Percentiles rank a stretch among this genome's conserved stretches.
These are phyloP conservation scores for Penicillium sp. DNA, from an alignment of 2,329 filamentous ascomycete genomes.

Conservation along the genomic window DNA sequence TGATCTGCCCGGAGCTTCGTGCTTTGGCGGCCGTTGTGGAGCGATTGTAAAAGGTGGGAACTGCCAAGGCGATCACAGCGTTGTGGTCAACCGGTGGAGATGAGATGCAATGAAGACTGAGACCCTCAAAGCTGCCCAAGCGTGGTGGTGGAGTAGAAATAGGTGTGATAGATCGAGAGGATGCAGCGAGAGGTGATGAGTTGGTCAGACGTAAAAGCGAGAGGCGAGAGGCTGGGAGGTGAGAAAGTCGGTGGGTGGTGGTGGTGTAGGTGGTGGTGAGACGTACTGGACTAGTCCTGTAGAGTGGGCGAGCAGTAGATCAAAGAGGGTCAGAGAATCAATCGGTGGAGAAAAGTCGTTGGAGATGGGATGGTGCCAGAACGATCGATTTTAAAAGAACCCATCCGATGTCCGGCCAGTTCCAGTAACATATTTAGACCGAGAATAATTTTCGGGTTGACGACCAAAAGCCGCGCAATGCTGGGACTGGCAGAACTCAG, in stretches of 20 bases:
- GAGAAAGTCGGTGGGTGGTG: constrained; percentile 4
- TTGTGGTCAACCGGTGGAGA: neutral
- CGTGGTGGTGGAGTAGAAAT: neutral
- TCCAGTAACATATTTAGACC: neutral
- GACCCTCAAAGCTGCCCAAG: neutral
- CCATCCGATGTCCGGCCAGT: too few relatives aligned
- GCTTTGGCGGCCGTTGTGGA: constrained; percentile 26
- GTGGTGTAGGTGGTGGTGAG: neutral
- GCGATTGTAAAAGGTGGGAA: constrained; percentile 23
- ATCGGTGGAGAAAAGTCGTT: constrained; percentile 18
- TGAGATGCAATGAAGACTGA: neutral
- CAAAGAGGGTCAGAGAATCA: constrained; percentile 6
- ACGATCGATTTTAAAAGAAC: constrained; percentile 8
- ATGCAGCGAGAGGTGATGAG: neutral
- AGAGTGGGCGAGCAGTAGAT: too few relatives aligned
- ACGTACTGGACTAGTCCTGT: neutral
- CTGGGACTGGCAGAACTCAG: neutral
- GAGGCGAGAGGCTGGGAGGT: neutral
- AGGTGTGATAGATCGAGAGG: neutral
- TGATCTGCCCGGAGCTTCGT: constrained; percentile 28
- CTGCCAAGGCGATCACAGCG: constrained; percentile 34
- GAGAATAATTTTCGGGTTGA: constrained; percentile 6
- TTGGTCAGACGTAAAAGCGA: neutral
- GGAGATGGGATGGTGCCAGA: constrained; percentile 7
- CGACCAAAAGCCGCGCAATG: constrained; percentile 14